A percentile compares a stretch with the other conserved stretches of the same genome.
These are phyloP conservation scores for Torulaspora franciscae DNA, from an alignment of 805 yeast genomes.

Conservation along the genomic window DNA sequence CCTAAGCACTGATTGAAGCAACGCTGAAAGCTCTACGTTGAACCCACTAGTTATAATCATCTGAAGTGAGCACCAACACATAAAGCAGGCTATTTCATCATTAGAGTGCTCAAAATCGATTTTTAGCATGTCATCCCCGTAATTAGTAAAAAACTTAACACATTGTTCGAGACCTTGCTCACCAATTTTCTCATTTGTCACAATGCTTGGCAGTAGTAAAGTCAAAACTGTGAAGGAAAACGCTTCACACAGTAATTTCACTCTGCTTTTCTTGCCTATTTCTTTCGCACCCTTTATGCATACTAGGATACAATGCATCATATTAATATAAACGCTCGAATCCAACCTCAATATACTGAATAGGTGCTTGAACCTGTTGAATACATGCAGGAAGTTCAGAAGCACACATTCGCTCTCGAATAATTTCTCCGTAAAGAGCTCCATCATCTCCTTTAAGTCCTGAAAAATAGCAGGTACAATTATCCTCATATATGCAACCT, in stretches of 20 bases:
- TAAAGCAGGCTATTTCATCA: slow-evolving; percentile 1
- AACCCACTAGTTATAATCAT: not conserved
- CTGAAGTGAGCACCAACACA: not conserved
- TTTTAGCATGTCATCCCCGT: not conserved
- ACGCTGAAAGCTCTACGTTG: not conserved
- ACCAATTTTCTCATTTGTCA: not conserved
- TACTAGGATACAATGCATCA: slow-evolving; percentile 3
- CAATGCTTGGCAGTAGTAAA: not conserved
- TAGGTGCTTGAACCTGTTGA: slow-evolving; percentile 8
- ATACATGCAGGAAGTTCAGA: slow-evolving; percentile 17
- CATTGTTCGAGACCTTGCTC: not conserved
- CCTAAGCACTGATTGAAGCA: not conserved
- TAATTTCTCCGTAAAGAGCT: slow-evolving; percentile 10
- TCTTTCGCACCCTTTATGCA: slow-evolving; percentile 5
- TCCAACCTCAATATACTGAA: slow-evolving; percentile 4
- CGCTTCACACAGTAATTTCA: slow-evolving; percentile 1
- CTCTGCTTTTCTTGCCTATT: slow-evolving; percentile 1
- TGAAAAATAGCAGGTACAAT: slow-evolving; percentile 15
- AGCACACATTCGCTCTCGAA: slow-evolving; percentile 14
- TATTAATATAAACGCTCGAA: slow-evolving; percentile 25
- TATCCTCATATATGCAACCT: slow-evolving; percentile 12
- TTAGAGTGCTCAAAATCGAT: not conserved
- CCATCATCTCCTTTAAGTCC: slow-evolving; percentile 8
- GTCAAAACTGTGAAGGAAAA: slow-evolving; percentile 2
- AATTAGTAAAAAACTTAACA: not conserved